Evolutionary conservation across 768 basidiomycete species (phyloP).

Genomic region (Lactarius deliciosus): DNA sequence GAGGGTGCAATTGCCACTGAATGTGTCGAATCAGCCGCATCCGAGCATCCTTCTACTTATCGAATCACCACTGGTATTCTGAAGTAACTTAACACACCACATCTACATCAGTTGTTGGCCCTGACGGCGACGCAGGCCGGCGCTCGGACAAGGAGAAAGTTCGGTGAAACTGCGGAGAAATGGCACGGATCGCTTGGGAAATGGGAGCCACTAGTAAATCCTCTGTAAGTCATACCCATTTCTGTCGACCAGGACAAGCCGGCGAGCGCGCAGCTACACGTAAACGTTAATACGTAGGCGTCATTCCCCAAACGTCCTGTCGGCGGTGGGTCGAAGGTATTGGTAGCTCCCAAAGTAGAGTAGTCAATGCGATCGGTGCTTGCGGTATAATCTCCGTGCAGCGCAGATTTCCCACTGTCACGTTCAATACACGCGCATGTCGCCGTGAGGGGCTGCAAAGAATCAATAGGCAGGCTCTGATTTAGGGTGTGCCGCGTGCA

Average conservation of each 20-base stretch:
- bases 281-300: background rate
- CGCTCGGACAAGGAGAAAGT: constrained; percentile 4
- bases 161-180: constrained; percentile 16
- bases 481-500: background rate
- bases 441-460: background rate
- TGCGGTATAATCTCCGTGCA: background rate
- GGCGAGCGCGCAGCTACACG: background rate
- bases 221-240: background rate
- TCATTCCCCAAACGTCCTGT: background rate
- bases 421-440: background rate
- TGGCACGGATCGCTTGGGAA: background rate
- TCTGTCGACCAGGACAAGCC: background rate
- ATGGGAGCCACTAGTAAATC: background rate
- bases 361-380: background rate
- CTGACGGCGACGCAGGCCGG: background rate
- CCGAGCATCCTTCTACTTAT: too few species aligned
- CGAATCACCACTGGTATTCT: background rate
- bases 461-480: background rate
- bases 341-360: background rate
- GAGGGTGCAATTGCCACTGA: too few species aligned
- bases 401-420: background rate
- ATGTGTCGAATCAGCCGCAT: too few species aligned
- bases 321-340: background rate
- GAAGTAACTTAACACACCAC: too few species aligned
- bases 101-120: background rate